Evolutionary conservation across 257 asterid species (phyloP).

Genomic region (Leonotis leonurus): DNA sequence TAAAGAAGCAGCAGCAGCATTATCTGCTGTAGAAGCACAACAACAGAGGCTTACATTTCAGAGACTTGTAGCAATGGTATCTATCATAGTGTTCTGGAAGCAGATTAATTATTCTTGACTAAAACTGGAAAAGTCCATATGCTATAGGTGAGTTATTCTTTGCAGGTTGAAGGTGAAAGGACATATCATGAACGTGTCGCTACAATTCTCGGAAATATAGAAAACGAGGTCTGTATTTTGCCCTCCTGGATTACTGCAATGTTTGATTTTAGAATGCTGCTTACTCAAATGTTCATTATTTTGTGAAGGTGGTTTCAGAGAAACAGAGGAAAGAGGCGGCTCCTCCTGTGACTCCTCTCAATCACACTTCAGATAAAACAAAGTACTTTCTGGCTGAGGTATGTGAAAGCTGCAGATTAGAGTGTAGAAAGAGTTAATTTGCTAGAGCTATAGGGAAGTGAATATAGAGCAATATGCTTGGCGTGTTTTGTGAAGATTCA

Average conservation of each 20-base stretch:
- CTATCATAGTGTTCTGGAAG: background rate
- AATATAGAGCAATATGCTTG: background rate
- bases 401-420: constrained; percentile 13
- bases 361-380: constrained; percentile 55
- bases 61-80: constrained; percentile 90
- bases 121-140: background rate
- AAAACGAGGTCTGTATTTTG: constrained; percentile 72
- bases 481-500: background rate
- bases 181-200: constrained; percentile 84
- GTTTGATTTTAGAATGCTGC: constrained; percentile 2
- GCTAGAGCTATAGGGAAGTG: too few relatives aligned
- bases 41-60: constrained; percentile 96
- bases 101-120: constrained; percentile 2
- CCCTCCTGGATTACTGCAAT: constrained; percentile 14
- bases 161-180: constrained; percentile 92
- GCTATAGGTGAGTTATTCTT: constrained; percentile 10
- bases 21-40: constrained; percentile 90
- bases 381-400: constrained; percentile 95
- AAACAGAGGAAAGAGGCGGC: constrained; percentile 97
- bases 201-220: constrained; percentile 87
- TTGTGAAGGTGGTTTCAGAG: constrained; percentile 76
- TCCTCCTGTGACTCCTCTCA: constrained; percentile 64
- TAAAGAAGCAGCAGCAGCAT: constrained; percentile 92
- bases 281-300: constrained; percentile 20
- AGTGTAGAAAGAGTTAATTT: too few relatives aligned